A percentile compares a stretch with the other conserved stretches of the same genome.
These are phyloP conservation scores for Oryza longistaminata DNA, from an alignment of 176 grass and related monocot genomes.

Conservation along the genomic window DNA sequence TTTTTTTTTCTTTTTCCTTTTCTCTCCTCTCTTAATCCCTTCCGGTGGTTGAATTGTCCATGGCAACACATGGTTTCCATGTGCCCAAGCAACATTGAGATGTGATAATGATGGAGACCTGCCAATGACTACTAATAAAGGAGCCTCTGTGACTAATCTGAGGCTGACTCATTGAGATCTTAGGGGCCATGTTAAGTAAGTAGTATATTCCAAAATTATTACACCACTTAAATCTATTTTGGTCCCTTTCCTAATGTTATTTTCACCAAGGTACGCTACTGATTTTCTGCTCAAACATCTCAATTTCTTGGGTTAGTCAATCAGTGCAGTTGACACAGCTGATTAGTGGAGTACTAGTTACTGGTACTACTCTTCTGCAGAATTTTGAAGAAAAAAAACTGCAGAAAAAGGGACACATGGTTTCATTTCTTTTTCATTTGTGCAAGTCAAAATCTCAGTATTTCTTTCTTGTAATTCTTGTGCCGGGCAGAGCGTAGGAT, in stretches of 20 bases:
- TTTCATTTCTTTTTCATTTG: not conserved
- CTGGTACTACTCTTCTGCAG: not conserved
- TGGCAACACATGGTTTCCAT: slow-evolving; percentile 44
- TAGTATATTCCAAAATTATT: not conserved
- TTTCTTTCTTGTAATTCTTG: too few relatives aligned
- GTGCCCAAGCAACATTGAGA: slow-evolving; percentile 37
- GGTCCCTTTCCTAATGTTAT: not conserved
- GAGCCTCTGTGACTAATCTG: not conserved
- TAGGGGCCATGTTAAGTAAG: not conserved
- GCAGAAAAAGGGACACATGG: too few relatives aligned
- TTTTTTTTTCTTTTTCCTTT: not conserved
- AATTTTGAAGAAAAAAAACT: not conserved
- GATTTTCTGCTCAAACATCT: not conserved
- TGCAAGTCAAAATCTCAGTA: not conserved
- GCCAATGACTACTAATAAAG: slow-evolving; percentile 14
- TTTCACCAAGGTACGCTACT: slow-evolving; percentile 1
- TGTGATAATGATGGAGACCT: slow-evolving; percentile 34
- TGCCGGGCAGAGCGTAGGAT: slow-evolving; percentile 1
- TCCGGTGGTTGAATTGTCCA: slow-evolving; percentile 28
- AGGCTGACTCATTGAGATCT: not conserved
- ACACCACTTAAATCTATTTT: not conserved
- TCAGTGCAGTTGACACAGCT: slow-evolving; percentile 13
- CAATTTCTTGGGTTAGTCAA: slow-evolving; percentile 4
- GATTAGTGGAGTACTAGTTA: not conserved
- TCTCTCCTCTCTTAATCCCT: not conserved